phyloP scores from a whole-genome alignment of 441 rosid species.

The Adansonia rubrostipa region DNA sequence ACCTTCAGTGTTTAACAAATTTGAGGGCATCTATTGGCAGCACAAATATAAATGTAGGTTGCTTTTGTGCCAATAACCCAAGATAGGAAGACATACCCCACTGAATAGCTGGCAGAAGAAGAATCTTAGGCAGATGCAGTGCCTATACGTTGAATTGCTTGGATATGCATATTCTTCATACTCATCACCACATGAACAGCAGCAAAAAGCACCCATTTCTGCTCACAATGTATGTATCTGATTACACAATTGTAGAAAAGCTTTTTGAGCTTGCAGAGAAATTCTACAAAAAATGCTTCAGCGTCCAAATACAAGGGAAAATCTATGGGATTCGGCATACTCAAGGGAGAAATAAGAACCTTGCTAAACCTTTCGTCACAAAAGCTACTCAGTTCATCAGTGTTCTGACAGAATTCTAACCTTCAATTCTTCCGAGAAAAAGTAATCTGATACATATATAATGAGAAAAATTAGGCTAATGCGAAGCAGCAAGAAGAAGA shows the following conservation, averaged over 20 bases:
- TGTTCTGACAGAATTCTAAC: background rate
- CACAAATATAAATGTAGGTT: background rate
- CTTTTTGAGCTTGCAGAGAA: background rate
- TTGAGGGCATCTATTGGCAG: background rate
- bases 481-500: background rate
- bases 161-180: conserved; percentile 51
- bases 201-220: conserved; percentile 56
- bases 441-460: background rate
- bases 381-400: background rate
- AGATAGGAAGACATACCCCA: conserved; percentile 53
- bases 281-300: background rate
- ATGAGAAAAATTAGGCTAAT: background rate
- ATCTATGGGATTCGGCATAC: background rate
- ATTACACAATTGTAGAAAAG: conserved; percentile 3
- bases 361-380: background rate
- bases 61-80: background rate
- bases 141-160: conserved; percentile 50
- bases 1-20: background rate
- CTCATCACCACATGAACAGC: conserved; percentile 59
- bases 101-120: conserved; percentile 53
- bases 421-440: background rate
- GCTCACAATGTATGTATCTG: conserved; percentile 20
- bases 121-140: conserved; percentile 56
- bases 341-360: conserved; percentile 7
- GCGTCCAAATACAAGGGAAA: conserved; percentile 11